Percentiles rank a stretch among this genome's conserved stretches.
phyloP scores from a whole-genome alignment of 163 green algal species.

The Scenedesmus sp. region DNA sequence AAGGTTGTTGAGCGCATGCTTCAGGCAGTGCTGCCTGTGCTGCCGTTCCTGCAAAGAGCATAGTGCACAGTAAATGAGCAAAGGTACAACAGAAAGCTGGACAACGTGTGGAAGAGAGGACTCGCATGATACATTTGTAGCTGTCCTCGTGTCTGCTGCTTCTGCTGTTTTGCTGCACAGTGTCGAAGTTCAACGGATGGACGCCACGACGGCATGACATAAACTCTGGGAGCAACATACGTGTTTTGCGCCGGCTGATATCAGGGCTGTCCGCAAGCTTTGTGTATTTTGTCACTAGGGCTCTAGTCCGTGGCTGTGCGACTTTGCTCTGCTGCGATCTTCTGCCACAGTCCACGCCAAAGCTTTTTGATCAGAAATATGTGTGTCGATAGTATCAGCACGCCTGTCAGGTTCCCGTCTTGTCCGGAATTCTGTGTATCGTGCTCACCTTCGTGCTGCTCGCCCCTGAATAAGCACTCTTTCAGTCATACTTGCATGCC shows the following conservation, averaged over 20 bases:
- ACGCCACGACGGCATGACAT: not conserved
- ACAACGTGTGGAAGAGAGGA: not conserved
- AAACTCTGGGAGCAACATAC: not conserved
- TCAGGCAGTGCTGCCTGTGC: slow-evolving; percentile 64
- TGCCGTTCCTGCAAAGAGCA: slow-evolving; percentile 63
- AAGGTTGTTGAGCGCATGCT: slow-evolving; percentile 73
- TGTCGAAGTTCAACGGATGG: not conserved
- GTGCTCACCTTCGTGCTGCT: not conserved
- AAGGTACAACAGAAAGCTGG: too few relatives aligned
- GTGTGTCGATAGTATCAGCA: not conserved
- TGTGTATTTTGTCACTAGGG: not conserved
- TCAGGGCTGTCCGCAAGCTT: not conserved
- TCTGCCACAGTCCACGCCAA: not conserved
- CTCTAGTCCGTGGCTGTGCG: not conserved
- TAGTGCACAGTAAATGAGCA: not conserved
- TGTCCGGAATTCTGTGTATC: not conserved
- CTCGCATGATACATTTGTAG: not conserved
- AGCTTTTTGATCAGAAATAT: not conserved
- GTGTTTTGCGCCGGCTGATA: not conserved
- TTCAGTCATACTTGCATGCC: not conserved
- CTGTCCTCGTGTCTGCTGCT: not conserved
- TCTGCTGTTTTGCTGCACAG: not conserved
- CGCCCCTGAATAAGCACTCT: not conserved
- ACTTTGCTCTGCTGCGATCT: not conserved
- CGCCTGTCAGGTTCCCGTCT: too few relatives aligned